Conservation (phyloP, 208 protist genomes). For the Acanthamoeba lenticulata region DNA sequence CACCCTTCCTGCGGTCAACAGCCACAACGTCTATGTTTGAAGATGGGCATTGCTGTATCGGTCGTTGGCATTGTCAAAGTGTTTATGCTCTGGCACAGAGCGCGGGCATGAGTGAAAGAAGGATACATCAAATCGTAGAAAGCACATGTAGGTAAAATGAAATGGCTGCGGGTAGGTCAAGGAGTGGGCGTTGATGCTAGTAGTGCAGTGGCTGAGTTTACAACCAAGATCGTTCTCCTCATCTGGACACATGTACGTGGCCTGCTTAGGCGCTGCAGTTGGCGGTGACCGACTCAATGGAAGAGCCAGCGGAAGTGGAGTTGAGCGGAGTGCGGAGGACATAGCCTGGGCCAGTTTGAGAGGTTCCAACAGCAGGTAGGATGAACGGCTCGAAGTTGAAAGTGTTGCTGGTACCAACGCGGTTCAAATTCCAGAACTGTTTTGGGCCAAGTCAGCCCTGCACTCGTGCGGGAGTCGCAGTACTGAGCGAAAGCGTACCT, state of each 20-base stretch:
- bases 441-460: too few relatives aligned
- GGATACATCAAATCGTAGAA: too few relatives aligned
- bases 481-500: not conserved
- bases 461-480: not conserved
- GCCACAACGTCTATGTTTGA: too few relatives aligned
- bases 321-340: conserved; percentile 6
- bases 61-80: not conserved
- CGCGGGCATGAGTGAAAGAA: too few relatives aligned
- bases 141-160: too few relatives aligned
- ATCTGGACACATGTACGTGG: not conserved
- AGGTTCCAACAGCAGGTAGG: not conserved
- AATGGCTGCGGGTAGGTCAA: too few relatives aligned
- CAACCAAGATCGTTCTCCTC: not conserved
- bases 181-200: too few relatives aligned
- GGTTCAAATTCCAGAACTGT: conserved; percentile 4
- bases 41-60: not conserved
- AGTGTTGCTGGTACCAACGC: not conserved
- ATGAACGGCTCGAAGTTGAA: not conserved
- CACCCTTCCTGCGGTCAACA: too few relatives aligned
- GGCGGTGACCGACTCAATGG: not conserved
- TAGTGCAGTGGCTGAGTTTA: too few relatives aligned
- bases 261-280: not conserved
- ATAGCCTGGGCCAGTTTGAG: not conserved
- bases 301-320: not conserved
- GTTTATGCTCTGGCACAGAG: too few relatives aligned